Conservation (phyloP, 352 stramenopile species). For the Pythium plurisporium region DNA sequence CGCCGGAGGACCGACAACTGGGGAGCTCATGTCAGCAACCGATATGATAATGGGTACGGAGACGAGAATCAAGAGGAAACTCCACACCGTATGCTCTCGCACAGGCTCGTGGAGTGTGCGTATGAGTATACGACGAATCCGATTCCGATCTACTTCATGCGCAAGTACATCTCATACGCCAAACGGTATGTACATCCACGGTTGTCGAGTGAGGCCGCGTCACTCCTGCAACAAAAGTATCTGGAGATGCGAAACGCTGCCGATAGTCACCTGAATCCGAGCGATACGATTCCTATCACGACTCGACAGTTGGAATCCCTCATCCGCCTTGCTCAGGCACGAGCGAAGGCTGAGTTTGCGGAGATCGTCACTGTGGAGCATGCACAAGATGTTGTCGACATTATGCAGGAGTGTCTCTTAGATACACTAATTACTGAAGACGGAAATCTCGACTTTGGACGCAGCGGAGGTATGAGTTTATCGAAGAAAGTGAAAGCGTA, state of each 20-base stretch:
- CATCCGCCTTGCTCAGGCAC: slow-evolving; percentile 76
- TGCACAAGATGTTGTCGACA: slow-evolving; percentile 91
- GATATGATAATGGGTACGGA: neutral
- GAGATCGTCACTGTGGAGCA: slow-evolving; percentile 90
- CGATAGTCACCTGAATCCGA: slow-evolving; percentile 21
- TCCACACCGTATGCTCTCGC: slow-evolving; percentile 23
- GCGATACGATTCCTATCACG: slow-evolving; percentile 77
- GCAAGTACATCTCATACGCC: slow-evolving; percentile 95
- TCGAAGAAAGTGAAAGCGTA: slow-evolving; percentile 53
- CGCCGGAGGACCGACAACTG: too few relatives aligned
- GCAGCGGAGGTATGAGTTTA: slow-evolving; percentile 34
- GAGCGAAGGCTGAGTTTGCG: slow-evolving; percentile 91
- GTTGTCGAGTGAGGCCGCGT: slow-evolving; percentile 29
- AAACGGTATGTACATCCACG: slow-evolving; percentile 87
- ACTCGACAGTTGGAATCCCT: slow-evolving; percentile 93
- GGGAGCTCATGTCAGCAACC: too few relatives aligned
- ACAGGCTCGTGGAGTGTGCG: slow-evolving; percentile 24
- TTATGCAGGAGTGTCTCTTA: slow-evolving; percentile 89
- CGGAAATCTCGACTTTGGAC: slow-evolving; percentile 70
- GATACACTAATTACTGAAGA: slow-evolving; percentile 82
- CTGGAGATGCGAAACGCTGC: slow-evolving; percentile 59
- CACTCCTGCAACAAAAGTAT: slow-evolving; percentile 70
- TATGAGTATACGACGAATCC: slow-evolving; percentile 23
- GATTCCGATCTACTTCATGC: slow-evolving; percentile 62
- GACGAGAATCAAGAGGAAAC: neutral